Base-by-base conservation (phyloP, 139 green algal genomes). In the Tetratostichococcus sp. region DNA sequence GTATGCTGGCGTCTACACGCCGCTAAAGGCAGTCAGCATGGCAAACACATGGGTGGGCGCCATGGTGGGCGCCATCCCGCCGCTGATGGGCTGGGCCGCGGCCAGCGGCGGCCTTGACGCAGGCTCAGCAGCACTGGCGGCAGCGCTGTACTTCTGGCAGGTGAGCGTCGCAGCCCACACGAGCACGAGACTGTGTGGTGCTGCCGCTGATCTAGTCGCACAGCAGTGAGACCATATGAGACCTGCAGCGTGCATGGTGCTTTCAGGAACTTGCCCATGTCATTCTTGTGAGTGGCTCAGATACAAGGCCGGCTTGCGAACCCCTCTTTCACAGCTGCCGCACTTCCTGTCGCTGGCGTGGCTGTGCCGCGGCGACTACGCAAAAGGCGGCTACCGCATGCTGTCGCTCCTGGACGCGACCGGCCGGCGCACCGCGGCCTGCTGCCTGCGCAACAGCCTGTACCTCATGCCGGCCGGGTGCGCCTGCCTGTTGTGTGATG, bases 261-360 rank as follows among this genome's bases (percentile, higher is more conserved):
- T n/a, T n/a, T n/a, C n/a, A n/a, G n/a, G n/a, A n/a, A n/a, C n/a
- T n/a, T n/a, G n/a, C n/a, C n/a, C n/a, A n/a, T n/a, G n/a, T n/a
- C n/a, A n/a, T n/a, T n/a, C n/a, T n/a, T n/a, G n/a, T n/a, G n/a
- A n/a, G n/a, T n/a, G n/a, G n/a, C n/a, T n/a, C n/a, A n/a, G n/a
- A n/a, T n/a, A n/a, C n/a, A n/a, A n/a, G n/a, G n/a, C n/a, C n/a
- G n/a, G n/a, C n/a, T n/a, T n/a, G n/a, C n/a, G n/a, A n/a, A n/a
- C n/a, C n/a, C n/a, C n/a, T n/a, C n/a, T n/a, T n/a, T n/a, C 19
- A 17, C 50, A 98, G 87, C 90, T 99, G 84, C 95, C 96, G 26
- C 96, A 99, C 86, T 99, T 99, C 81, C 89, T 99, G 81, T 86
- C 96, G 1, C 86, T 99, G 11, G 93, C 96, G 23, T 98, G 93